Evolutionary conservation across 169 alveolate species (phyloP).

Genomic region (Amoebophrya sp.): DNA sequence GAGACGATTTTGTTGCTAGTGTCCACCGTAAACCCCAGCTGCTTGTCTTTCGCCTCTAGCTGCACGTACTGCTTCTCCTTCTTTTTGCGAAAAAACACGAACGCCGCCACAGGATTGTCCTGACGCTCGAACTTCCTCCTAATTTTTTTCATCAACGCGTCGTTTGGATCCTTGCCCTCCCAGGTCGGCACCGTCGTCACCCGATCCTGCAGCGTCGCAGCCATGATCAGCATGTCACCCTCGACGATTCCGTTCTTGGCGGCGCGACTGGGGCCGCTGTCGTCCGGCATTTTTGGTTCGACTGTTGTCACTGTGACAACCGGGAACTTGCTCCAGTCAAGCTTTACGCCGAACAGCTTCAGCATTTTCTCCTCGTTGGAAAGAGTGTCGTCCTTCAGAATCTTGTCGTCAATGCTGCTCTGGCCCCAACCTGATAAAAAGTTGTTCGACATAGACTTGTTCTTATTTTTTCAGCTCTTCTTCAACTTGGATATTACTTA

Average conservation of each 20-base stretch:
- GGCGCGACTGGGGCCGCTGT: not conserved
- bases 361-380: not conserved
- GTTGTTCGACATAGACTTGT: not conserved
- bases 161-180: constrained; percentile 15
- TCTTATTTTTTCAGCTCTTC: too few species aligned
- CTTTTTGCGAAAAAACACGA: not conserved
- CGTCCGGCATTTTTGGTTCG: not conserved
- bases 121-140: not conserved
- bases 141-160: not conserved
- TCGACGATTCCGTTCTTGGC: not conserved
- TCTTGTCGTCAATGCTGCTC: not conserved
- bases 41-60: too few species aligned
- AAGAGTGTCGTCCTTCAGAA: not conserved
- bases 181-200: not conserved
- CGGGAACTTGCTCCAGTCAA: not conserved
- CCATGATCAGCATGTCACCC: not conserved
- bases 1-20: too few species aligned
- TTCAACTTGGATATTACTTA: too few species aligned
- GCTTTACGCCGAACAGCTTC: not conserved
- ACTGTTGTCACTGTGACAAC: not conserved
- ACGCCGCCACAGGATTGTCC: not conserved
- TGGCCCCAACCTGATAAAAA: not conserved
- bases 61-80: not conserved
- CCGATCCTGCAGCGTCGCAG: not conserved
- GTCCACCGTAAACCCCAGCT: too few species aligned